Evolutionary conservation across 2,329 filamentous ascomycete species (phyloP), one percentile per base, ranked within the genome.

Genomic region (Pseudonectria buxi): DNA sequence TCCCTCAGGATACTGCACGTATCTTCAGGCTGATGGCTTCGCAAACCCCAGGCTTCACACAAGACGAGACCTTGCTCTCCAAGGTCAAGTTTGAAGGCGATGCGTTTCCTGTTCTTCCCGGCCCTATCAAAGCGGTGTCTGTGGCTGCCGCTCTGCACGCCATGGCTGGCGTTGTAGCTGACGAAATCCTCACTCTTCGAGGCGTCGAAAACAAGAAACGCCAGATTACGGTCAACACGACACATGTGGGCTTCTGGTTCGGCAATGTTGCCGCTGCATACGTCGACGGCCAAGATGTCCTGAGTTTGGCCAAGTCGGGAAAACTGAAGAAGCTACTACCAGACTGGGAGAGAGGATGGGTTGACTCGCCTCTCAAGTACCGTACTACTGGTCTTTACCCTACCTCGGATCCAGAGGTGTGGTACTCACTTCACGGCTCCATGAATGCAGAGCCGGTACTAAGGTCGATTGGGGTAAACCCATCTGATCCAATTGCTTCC

Each of bases 201-300:
- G 57, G 57, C 18, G 36, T 38, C 4, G 29, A 50, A 7, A 26
- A 22, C 9, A 13, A 12, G 1, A 51, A 47, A 32, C 28, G 53
- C 10, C 41, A 41, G 22, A 48, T 70, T n/a, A 57, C 51, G 0
- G 55, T 73, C 36, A 61, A 72, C 45, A 71, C 67, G 0, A 66
- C 68, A 14, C 66, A 72, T 58, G 32, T 28, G 7, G 34, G 18
- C 9, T 30, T 37, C 27, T 40, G 35, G 34, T 24, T 37, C 12
- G 35, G 35, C 12, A 32, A 30, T 24, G 26, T 37, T 3, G 35
- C 10, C 12, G 32, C 15, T 13, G 15, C 24, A 13, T 24, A 28
- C 13, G 5, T 10, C 6, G 18, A 28, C 32, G 32, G 25, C 14
- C 4, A 26, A 5, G 18, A 13, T 11, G 30, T 37, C 14, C 14